phyloP scores from a whole-genome alignment of 257 asterid species.

The Solanum pinnatisectum region DNA sequence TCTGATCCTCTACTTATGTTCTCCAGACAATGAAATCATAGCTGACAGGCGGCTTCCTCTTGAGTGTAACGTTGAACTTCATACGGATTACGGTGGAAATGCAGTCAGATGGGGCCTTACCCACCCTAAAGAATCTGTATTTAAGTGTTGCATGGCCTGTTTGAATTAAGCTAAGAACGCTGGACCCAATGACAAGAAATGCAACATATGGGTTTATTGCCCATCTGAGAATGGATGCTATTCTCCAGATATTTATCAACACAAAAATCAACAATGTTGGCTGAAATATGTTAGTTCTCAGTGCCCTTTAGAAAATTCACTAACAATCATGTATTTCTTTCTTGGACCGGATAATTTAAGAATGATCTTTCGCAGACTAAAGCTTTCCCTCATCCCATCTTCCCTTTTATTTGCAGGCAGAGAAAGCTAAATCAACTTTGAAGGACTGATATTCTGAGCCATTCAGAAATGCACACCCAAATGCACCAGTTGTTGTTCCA shows the following conservation, averaged over 20 bases:
- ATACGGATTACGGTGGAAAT: conserved; percentile 68
- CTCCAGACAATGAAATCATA: conserved; percentile 50
- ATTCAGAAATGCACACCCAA: conserved; percentile 63
- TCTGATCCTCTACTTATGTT: not conserved
- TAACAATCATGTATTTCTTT: not conserved
- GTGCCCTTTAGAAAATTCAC: not conserved
- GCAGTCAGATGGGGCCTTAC: conserved; percentile 95
- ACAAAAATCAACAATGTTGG: conserved; percentile 88
- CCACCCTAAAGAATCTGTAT: conserved; percentile 82
- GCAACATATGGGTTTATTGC: conserved; percentile 92
- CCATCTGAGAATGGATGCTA: conserved; percentile 71
- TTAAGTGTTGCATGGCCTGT: conserved; percentile 90
- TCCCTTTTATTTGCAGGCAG: conserved; percentile 45
- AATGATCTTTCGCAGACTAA: not conserved
- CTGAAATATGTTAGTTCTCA: conserved; percentile 64
- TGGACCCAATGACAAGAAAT: conserved; percentile 45
- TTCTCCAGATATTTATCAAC: conserved; percentile 80
- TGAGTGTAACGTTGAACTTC: conserved; percentile 70
- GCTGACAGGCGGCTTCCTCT: conserved; percentile 80
- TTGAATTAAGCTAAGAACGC: conserved; percentile 68
- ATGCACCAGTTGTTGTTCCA: conserved; percentile 70
- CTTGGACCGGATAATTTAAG: not conserved
- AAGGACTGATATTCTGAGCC: conserved; percentile 65
- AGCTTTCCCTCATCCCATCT: not conserved
- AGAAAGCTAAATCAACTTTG: conserved; percentile 49